Evolutionary conservation across 2,329 filamentous ascomycete genomes (phyloP), one percentile per base, ranked within the genome.

Genomic region (Biscogniauxia sp.): DNA sequence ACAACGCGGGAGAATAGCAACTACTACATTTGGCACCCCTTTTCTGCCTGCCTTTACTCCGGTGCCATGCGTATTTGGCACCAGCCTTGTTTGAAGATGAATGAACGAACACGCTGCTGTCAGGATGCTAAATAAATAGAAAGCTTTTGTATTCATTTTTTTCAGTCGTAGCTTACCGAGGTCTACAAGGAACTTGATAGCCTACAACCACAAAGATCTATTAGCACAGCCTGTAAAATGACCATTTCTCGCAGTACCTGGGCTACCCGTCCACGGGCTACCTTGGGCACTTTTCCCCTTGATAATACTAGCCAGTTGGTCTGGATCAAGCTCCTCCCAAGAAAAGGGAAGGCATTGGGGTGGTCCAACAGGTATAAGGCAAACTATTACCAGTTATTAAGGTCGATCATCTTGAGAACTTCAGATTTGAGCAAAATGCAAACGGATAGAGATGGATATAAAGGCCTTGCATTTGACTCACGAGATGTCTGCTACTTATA

Each of bases 1-100:
- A 63, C 68, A 62, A 59, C 61, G 62, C 61, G 64, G 64, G 58
- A 64, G 57, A 66, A 66, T 60, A 58, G 28, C 11, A 60, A 60
- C 59, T 54, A 41, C 20, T 54, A 54, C 20, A 20, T 55, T 65
- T 63, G 62, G 64, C 61, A 55, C 61, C 66, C 66, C 57, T 56
- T 58, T 56, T 54, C 56, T 59, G 61, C 56, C 62, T 58, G 60
- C 61, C 60, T 53, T 63, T 55, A 25, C 56, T 61, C 56, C 58
- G 61, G 23, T 53, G 54, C 58, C 45, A 32, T 51, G 15, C 11
- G 2, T 45, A n/a, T 45, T 11, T n/a, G 37, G 7, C 37, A 17
- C 37, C 37, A 45, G 37, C 5, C 37, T 45, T 45, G n/a, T 45
- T n/a, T 13, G 37, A 45, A 45, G 15, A 45, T 15, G 37, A n/a